These are phyloP conservation scores for Quercus engelmannii DNA, from an alignment of 306 rosid species.

Conservation along the genomic window DNA sequence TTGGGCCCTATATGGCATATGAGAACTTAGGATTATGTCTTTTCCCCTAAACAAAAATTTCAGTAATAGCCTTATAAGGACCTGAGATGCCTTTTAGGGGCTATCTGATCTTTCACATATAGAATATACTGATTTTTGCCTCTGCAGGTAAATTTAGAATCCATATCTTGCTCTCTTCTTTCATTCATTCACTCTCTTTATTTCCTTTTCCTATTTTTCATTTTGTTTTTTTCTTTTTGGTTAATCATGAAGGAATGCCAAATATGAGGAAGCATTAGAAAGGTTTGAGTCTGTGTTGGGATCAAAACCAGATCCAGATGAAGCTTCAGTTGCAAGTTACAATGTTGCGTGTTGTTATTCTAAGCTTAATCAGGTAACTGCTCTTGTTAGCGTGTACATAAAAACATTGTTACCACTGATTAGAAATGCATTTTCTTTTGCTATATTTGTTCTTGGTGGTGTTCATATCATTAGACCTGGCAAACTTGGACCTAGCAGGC, in stretches of 20 bases:
- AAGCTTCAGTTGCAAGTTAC: slow-evolving; percentile 85
- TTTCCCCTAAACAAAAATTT: no score
- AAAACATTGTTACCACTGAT: background rate
- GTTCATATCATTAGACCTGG: background rate
- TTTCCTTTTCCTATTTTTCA: background rate
- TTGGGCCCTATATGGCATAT: background rate
- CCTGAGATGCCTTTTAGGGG: background rate
- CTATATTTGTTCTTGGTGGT: background rate
- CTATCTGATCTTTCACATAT: background rate
- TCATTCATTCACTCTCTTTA: background rate
- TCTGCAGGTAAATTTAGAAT: background rate
- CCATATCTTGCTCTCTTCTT: background rate
- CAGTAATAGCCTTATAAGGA: background rate
- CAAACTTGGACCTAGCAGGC: background rate
- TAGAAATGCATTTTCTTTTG: background rate
- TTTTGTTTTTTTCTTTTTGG: background rate
- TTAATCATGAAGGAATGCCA: slow-evolving; percentile 54
- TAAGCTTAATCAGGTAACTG: slow-evolving; percentile 81
- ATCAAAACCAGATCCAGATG: slow-evolving; percentile 65
- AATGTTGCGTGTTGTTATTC: slow-evolving; percentile 96
- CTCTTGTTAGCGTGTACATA: background rate
- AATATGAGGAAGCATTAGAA: slow-evolving; percentile 87
- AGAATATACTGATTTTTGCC: background rate
- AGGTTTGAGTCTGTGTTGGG: slow-evolving; percentile 90
- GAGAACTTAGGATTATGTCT: background rate